Evolutionary conservation across 129 eudicot genomes (phyloP).

Genomic region (Ambrosia artemisiifolia): DNA sequence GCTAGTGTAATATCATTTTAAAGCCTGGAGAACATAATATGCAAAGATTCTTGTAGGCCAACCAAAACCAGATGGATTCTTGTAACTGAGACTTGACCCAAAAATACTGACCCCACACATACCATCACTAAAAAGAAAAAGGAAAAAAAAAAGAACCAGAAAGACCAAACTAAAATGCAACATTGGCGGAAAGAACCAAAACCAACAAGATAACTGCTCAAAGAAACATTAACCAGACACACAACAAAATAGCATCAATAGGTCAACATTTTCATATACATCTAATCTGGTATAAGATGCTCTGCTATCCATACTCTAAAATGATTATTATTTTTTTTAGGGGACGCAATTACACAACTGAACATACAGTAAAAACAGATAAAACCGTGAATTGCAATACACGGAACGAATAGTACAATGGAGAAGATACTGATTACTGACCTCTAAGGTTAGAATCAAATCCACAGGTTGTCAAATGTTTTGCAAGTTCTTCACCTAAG

Average conservation of each 20-base stretch:
- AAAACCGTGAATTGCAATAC: constrained; percentile 7
- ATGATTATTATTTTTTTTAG: not conserved
- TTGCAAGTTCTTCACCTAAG: constrained; percentile 88
- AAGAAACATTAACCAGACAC: not conserved
- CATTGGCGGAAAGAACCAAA: not conserved
- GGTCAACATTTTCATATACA: constrained; percentile 9
- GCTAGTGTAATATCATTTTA: not conserved
- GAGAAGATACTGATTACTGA: constrained; percentile 45
- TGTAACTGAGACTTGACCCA: constrained; percentile 22
- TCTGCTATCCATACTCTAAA: constrained; percentile 10
- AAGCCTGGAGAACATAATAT: constrained; percentile 26
- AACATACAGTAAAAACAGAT: not conserved
- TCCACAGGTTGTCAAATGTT: constrained; percentile 86
- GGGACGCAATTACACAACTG: not conserved
- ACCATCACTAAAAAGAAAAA: too few species aligned
- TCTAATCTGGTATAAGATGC: not conserved
- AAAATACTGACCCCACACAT: not conserved
- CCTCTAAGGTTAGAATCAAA: constrained; percentile 83
- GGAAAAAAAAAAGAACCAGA: not conserved
- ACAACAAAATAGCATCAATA: constrained; percentile 7
- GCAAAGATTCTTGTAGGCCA: constrained; percentile 60
- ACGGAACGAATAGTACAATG: constrained; percentile 6
- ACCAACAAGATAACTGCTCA: constrained; percentile 11
- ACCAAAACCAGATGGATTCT: constrained; percentile 28
- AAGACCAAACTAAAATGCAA: constrained; percentile 4